Conservation (phyloP, 2,329 filamentous ascomycete genomes). For the Ascochyta koolunga region DNA sequence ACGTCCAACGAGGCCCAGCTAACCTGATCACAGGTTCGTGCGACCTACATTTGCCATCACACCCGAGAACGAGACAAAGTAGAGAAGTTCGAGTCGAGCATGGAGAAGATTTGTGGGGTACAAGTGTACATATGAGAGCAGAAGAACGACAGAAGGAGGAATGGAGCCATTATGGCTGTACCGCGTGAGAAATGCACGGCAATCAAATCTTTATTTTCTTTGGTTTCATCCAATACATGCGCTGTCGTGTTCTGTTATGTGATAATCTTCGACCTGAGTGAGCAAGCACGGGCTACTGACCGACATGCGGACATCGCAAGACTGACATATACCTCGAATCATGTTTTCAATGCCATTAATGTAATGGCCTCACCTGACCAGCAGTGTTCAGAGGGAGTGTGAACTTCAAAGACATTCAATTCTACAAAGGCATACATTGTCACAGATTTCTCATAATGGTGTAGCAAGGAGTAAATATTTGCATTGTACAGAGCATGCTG, state of each 20-base stretch:
- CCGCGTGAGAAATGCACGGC: conserved; percentile 10
- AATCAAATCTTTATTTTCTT: conserved; percentile 19
- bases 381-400: neutral
- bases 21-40: conserved; percentile 55
- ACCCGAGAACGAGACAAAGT: conserved; percentile 68
- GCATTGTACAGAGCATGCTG: conserved; percentile 6
- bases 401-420: neutral
- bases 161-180: conserved; percentile 5
- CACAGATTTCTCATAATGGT: neutral
- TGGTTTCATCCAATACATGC: neutral
- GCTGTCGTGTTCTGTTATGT: neutral
- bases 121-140: conserved; percentile 23
- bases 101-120: conserved; percentile 2
- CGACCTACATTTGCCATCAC: conserved; percentile 79
- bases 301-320: neutral
- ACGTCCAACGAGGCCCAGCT: neutral
- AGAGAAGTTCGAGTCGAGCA: conserved; percentile 29
- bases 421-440: neutral
- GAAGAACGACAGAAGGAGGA: neutral
- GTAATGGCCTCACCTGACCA: neutral
- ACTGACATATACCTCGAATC: too few species aligned
- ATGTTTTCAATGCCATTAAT: neutral
- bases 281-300: too few species aligned
- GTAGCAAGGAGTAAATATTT: conserved; percentile 3
- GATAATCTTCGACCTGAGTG: neutral